phyloP scores from a whole-genome alignment of 208 protist genomes.

The Wallacemonas sp. region DNA sequence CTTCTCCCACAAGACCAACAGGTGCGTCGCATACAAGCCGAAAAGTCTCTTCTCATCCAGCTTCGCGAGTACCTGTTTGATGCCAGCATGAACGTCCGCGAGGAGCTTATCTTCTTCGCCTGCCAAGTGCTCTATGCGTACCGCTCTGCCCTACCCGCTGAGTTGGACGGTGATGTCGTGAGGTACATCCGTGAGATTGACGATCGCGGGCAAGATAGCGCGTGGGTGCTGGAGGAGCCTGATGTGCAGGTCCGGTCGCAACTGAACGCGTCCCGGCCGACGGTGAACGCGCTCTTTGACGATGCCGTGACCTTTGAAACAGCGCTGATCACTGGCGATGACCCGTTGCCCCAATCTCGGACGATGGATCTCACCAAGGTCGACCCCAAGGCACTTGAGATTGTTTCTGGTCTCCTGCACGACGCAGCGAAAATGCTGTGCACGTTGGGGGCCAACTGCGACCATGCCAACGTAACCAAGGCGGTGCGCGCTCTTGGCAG shows the following conservation, averaged over 20 bases:
- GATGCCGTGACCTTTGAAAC: slow-evolving; percentile 71
- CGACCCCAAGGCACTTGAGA: slow-evolving; percentile 26
- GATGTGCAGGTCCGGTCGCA: slow-evolving; percentile 78
- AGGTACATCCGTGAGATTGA: slow-evolving; percentile 59
- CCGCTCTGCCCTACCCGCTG: slow-evolving; percentile 27
- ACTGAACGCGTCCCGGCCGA: slow-evolving; percentile 74
- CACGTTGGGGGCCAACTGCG: slow-evolving; percentile 66
- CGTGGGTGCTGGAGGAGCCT: slow-evolving; percentile 69
- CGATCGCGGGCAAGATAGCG: slow-evolving; percentile 13
- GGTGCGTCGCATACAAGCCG: slow-evolving; percentile 77
- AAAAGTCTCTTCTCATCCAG: slow-evolving; percentile 84
- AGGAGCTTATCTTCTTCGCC: slow-evolving; percentile 87
- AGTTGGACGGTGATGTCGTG: slow-evolving; percentile 29
- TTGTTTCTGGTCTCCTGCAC: slow-evolving; percentile 72
- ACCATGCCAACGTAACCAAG: slow-evolving; percentile 56
- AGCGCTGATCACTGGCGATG: slow-evolving; percentile 44
- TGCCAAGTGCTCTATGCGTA: slow-evolving; percentile 77
- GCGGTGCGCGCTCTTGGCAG: slow-evolving; percentile 47
- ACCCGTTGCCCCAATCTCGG: slow-evolving; percentile 33
- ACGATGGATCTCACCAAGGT: slow-evolving; percentile 26
- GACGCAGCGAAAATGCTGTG: slow-evolving; percentile 80
- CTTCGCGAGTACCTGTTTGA: slow-evolving; percentile 79
- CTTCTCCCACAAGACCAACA: slow-evolving; percentile 55
- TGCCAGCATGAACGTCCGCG: slow-evolving; percentile 82
- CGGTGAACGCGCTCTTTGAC: slow-evolving; percentile 75